These are phyloP conservation scores for Phytopythium oedochilum DNA, from an alignment of 352 stramenopile species.

Conservation along the genomic window DNA sequence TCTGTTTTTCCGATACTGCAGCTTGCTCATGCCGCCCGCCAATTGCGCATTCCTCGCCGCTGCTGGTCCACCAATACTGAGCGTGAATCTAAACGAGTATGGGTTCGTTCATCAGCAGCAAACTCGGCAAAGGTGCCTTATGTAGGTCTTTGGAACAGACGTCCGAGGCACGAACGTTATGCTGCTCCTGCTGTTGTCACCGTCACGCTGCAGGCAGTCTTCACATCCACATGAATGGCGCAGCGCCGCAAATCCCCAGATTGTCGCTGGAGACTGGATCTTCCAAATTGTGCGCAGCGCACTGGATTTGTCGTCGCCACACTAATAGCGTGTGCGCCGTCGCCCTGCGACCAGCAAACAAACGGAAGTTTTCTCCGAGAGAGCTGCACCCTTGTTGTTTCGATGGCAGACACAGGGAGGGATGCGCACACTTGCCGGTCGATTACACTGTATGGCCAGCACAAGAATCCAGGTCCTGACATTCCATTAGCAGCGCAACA, in stretches of 20 bases:
- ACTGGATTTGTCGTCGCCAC: not conserved
- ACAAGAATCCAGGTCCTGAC: too few species aligned
- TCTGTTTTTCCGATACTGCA: not conserved
- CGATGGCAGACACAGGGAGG: too few species aligned
- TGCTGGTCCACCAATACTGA: too few species aligned
- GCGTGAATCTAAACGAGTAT: too few species aligned
- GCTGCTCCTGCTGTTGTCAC: not conserved
- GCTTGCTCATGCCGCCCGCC: not conserved
- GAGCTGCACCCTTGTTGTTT: not conserved
- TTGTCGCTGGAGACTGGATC: not conserved
- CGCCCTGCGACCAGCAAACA: slow-evolving; percentile 1
- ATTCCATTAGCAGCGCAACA: too few species aligned
- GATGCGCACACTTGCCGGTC: too few species aligned
- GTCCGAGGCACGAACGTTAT: not conserved
- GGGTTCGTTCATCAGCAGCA: too few species aligned
- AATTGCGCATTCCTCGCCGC: not conserved
- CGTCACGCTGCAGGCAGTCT: too few species aligned
- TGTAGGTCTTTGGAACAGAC: not conserved
- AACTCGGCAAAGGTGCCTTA: too few species aligned
- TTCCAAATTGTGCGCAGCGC: not conserved
- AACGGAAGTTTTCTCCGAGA: not conserved
- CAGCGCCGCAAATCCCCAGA: not conserved
- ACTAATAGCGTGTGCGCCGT: not conserved
- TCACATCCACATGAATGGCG: too few species aligned
- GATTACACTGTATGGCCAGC: too few species aligned